Base-by-base conservation (phyloP, 2,329 filamentous ascomycete genomes). In the Xylaria sp. region DNA sequence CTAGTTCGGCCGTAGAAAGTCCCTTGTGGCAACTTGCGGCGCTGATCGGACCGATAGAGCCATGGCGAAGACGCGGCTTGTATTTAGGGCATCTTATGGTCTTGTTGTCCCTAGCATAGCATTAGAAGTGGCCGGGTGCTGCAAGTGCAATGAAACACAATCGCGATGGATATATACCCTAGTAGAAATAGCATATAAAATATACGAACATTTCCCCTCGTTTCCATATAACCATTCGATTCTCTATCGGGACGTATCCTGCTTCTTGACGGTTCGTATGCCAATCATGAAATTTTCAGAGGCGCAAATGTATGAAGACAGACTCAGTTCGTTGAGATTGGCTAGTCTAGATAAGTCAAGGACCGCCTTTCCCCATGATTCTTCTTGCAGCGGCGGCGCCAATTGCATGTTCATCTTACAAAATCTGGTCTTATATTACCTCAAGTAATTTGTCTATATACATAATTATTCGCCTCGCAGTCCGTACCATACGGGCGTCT, bases 151-250 rank as follows among this genome's bases (percentile, higher is more conserved):
- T 9, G 28, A 40, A 38, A 57, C 6, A 50, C 47, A 15, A 35
- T 45, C 4, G 19, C 38, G 46, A 53, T 53, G 25, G 46, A 53
- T 53, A 19, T 38, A 59, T 56, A 63, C 38, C 60, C 46, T 61
- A 15, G 17, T 35, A 53, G 5, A 40, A 37, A 15, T 62, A 47
- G 33, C 21, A 53, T 58, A 31, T 52, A 52, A 15, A 52, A 51
- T 17, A 47, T 40, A 33, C 11, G 4, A 15, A n/a, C 31, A 19
- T 45, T 37, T 14, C 35, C 19, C 4, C 15, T 37, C 19, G 15
- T 25, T 2, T 4, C 4, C 19, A 19, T 51, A 21, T 14, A 4
- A 19, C 15, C 6, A 21, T 31, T 33, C 33, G 12, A 19, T 21
- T 42, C 12, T 55, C 28, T 14, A 17, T 17, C n/a, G 19, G 17